phyloP scores from a whole-genome alignment of 805 yeast genomes.

The Metschnikowia colocasiae region DNA sequence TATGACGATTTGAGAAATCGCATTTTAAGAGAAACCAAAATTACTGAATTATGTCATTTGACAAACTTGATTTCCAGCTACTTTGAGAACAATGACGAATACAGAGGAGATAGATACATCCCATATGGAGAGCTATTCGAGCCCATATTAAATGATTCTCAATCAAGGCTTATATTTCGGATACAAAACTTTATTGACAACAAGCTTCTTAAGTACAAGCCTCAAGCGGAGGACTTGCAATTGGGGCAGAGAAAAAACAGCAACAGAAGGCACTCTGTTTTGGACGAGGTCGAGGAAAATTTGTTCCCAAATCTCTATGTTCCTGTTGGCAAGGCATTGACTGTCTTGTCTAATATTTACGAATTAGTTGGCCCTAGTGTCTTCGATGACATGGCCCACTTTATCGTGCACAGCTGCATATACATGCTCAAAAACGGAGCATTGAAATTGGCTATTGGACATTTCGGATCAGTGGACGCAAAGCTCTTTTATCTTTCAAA shows the following conservation, averaged over 20 bases:
- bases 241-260: slow-evolving; percentile 41
- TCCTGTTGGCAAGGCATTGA: slow-evolving; percentile 66
- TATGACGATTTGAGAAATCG: slow-evolving; percentile 66
- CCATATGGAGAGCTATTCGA: slow-evolving; percentile 55
- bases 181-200: slow-evolving; percentile 71
- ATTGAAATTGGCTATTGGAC: slow-evolving; percentile 40
- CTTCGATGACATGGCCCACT: slow-evolving; percentile 87
- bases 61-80: slow-evolving; percentile 66
- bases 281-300: slow-evolving; percentile 35
- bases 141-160: slow-evolving; percentile 73
- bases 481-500: slow-evolving; percentile 69
- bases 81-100: slow-evolving; percentile 56
- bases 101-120: slow-evolving; percentile 29
- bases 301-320: slow-evolving; percentile 54
- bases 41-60: slow-evolving; percentile 68
- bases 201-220: slow-evolving; percentile 61
- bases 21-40: slow-evolving; percentile 66
- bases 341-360: slow-evolving; percentile 70
- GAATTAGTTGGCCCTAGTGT: slow-evolving; percentile 73
- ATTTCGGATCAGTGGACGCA: slow-evolving; percentile 53
- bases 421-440: slow-evolving; percentile 53
- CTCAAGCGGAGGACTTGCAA: slow-evolving; percentile 64
- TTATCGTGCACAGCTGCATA: slow-evolving; percentile 76
- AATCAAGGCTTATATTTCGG: slow-evolving; percentile 74
- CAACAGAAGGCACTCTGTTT: slow-evolving; percentile 9